Evolutionary conservation across 2,329 filamentous ascomycete genomes (phyloP).

Genomic region (Aureobasidium pullulans): DNA sequence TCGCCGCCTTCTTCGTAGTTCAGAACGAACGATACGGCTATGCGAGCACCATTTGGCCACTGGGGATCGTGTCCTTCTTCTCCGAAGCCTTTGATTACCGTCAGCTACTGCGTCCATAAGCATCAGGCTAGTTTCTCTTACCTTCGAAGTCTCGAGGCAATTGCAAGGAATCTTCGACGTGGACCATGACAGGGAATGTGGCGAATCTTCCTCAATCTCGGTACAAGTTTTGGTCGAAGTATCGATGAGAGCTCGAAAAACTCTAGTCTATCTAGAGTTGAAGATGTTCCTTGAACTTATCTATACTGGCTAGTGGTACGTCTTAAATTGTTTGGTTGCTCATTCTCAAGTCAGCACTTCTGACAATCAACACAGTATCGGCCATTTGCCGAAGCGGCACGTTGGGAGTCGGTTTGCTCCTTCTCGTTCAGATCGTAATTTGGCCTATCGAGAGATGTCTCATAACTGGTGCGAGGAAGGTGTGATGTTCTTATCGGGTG

Average conservation of each 20-base stretch:
- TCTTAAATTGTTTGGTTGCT: no score
- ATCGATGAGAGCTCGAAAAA: no score
- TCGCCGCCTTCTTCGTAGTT: slow-evolving; percentile 42
- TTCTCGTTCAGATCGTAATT: neutral
- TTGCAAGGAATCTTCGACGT: slow-evolving; percentile 9
- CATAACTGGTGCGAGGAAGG: neutral
- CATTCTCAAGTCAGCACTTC: no score
- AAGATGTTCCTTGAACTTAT: no score
- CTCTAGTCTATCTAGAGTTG: no score
- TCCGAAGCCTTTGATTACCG: slow-evolving; percentile 19
- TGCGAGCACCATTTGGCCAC: slow-evolving; percentile 38
- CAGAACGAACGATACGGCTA: slow-evolving; percentile 40
- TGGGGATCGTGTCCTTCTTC: slow-evolving; percentile 22
- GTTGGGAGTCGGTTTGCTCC: neutral
- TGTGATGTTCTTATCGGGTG: neutral
- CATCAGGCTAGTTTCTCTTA: neutral
- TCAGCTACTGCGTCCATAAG: neutral
- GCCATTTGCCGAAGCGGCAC: neutral
- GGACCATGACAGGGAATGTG: neutral
- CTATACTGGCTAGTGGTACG: no score
- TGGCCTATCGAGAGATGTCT: neutral
- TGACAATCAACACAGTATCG: neutral
- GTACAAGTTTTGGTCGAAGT: no score
- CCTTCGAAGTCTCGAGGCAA: slow-evolving; percentile 23
- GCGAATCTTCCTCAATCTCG: no score